phyloP scores from a whole-genome alignment of 2,329 filamentous ascomycete genomes.

The Neoarthrinium moseri region DNA sequence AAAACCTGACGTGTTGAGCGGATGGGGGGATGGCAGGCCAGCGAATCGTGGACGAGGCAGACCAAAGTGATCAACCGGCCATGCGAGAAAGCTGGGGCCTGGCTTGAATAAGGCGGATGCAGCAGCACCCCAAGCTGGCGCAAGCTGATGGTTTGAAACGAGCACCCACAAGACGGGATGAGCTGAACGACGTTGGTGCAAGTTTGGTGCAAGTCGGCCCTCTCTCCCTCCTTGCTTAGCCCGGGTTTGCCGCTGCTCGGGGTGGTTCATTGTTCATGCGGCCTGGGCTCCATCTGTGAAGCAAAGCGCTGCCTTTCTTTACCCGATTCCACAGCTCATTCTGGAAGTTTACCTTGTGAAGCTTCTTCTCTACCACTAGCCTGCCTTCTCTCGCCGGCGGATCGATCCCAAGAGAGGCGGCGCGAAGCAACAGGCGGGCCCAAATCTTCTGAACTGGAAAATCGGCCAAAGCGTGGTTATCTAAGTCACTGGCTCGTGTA shows the following conservation, averaged over 20 bases:
- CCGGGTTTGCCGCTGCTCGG: too few species aligned
- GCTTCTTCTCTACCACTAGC: neutral
- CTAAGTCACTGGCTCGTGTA: too few species aligned
- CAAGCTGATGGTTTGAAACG: slow-evolving; percentile 6
- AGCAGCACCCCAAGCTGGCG: neutral
- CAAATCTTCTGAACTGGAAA: neutral
- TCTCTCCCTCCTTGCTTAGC: too few species aligned
- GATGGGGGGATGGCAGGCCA: neutral
- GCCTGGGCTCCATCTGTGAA: too few species aligned
- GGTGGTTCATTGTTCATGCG: too few species aligned
- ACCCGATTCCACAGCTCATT: too few species aligned
- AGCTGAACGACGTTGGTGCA: neutral
- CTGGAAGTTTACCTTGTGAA: neutral
- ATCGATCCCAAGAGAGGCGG: neutral
- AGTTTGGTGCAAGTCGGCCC: neutral
- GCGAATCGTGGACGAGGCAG: neutral
- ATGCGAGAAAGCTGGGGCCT: too few species aligned
- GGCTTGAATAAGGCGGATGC: neutral
- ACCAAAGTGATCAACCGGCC: neutral
- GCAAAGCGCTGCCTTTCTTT: too few species aligned
- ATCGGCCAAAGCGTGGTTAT: neutral
- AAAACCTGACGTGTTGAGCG: neutral
- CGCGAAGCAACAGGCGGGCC: neutral
- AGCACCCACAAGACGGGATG: neutral
- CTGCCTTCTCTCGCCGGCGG: neutral